phyloP scores from a whole-genome alignment of 2,329 filamentous ascomycete species.

The Emergomyces orientalis region DNA sequence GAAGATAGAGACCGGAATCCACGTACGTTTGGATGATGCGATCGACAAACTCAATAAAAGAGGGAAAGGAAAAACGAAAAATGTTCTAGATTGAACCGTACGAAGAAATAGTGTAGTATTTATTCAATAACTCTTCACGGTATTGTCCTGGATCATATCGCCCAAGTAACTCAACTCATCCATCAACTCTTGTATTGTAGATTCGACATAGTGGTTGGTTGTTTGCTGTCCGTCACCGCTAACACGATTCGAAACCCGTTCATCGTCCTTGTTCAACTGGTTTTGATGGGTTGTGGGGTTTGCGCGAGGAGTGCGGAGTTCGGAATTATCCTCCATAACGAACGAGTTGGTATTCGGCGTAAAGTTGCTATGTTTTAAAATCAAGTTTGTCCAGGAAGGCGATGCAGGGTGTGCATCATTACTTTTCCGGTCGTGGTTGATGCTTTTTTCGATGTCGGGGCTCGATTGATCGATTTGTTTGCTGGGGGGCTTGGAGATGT shows the following conservation, averaged over 20 bases:
- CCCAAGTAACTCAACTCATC: conserved; percentile 45
- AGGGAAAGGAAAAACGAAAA: neutral
- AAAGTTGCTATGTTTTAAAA: conserved; percentile 3
- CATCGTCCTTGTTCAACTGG: neutral
- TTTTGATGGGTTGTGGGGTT: conserved; percentile 3
- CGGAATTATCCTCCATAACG: neutral
- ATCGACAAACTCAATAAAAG: neutral
- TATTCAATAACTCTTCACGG: conserved; percentile 13
- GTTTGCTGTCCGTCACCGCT: neutral
- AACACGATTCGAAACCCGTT: neutral
- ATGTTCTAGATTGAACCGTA: no score
- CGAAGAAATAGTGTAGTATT: neutral
- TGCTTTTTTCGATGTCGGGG: neutral
- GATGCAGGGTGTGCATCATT: neutral
- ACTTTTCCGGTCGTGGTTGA: conserved; percentile 28
- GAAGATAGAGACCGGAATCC: neutral
- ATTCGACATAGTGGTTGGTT: conserved; percentile 9
- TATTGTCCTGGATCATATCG: conserved; percentile 35
- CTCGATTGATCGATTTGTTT: conserved; percentile 10
- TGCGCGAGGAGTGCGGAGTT: conserved; percentile 8
- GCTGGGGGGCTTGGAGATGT: conserved; percentile 24
- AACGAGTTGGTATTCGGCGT: neutral
- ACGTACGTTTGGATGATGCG: neutral
- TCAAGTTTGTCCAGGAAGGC: neutral
- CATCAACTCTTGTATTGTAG: conserved; percentile 41